Base-by-base conservation (phyloP, 1,284 basidiomycete genomes). In the Wolfiporia cocos region DNA sequence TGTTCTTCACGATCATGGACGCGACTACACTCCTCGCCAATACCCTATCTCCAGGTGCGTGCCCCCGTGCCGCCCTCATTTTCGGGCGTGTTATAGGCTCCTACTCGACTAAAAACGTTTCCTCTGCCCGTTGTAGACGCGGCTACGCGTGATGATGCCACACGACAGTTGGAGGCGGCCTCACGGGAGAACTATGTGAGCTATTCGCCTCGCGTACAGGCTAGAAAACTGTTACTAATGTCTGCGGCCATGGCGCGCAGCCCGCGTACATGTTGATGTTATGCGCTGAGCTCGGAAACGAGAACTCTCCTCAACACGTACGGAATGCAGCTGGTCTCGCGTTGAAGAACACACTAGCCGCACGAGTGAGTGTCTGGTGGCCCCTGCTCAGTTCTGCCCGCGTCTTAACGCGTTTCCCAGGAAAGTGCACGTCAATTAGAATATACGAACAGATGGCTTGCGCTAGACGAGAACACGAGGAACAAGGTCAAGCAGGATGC, bases 241-340 rank as follows among this genome's bases (percentile, higher is more conserved):
- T 29, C n/a, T 19, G 34, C 23, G 3, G 9, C 24, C 34, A 29
- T 52, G 30, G 38, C 46, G 29, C 56, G 37, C 63, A 93, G 90
- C 85, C 87, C 48, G 82, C 81, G 53, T 97, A 96, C 70, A 83
- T 95, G 76, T 63, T 83, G 59, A 92, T 90, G 70, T 81, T 97
- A 48, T 85, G 87, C 23, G 66, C 76, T 11, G 88, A 92, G 55
- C 78, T 96, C 36, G 78, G 81, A 26, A 86, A 90, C 52, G 88
- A 92, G 61, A 68, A 56, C 34, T 76, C 77, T 7, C 73, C 72
- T n/a, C 56, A 83, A 29, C 84, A 92, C 64, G 80, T 96, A 40
- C 78, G 95, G 53, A 94, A 92, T 58, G 93, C 95, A 14, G 93
- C 96, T 19, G 94, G 92, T 64, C 76, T 99, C 39, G 94, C 94